Percentiles rank a stretch among this genome's conserved stretches.
Evolutionary conservation across 371 early-diverging fungal genomes (phyloP).

Genomic region (Phascolomyces articulosus): DNA sequence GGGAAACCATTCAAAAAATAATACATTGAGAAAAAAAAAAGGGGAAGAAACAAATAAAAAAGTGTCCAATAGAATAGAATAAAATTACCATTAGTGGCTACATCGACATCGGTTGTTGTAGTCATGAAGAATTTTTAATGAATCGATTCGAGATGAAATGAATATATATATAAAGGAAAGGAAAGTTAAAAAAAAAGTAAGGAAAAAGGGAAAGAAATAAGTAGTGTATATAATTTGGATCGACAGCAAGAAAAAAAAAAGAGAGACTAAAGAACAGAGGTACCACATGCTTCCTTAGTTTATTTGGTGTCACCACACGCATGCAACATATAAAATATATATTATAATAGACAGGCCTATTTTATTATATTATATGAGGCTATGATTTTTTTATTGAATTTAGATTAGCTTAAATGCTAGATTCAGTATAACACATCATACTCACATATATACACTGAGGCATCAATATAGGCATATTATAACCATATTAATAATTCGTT

Average conservation of each 20-base stretch:
- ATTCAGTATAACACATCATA: too few species aligned
- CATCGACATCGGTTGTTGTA: slow-evolving; percentile 10
- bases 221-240: neutral
- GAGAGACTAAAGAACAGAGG: neutral
- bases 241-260: neutral
- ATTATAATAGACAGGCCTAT: too few species aligned
- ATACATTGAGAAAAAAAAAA: neutral
- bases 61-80: too few species aligned
- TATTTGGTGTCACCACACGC: slow-evolving; percentile 4
- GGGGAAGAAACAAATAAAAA: neutral
- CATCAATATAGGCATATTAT: too few species aligned
- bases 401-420: too few species aligned
- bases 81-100: slow-evolving; percentile 4
- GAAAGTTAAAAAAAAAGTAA: neutral
- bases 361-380: too few species aligned
- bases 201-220: neutral
- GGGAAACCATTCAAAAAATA: neutral
- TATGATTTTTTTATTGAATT: too few species aligned
- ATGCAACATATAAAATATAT: too few species aligned
- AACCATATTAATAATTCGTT: too few species aligned
- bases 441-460: too few species aligned
- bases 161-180: neutral
- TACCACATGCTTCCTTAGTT: neutral
- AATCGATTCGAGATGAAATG: neutral
- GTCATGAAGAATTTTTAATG: neutral